Base-by-base conservation (phyloP, 1,139 yeast species). In the Zygoascus sp. region DNA sequence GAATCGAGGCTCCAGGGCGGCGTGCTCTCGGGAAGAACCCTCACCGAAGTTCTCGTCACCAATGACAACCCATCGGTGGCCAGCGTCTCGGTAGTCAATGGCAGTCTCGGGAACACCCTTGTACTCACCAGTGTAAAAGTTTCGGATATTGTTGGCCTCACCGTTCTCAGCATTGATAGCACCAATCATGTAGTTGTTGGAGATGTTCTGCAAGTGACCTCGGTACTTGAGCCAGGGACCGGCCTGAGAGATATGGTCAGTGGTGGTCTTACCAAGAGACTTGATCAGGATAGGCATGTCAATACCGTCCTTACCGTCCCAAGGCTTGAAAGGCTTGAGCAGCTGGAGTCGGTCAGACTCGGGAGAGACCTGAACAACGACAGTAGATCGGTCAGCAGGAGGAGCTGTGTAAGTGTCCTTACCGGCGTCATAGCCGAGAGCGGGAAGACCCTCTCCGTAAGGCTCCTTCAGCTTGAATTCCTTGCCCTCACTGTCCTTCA, bases 141-240 rank as follows among this genome's bases (percentile, higher is more conserved):
- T 88, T 79, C 79, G 85, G 62, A 92, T 80, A 66, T 77, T 76
- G 85, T 92, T 92, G 60, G 95, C 96, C 79, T 92, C 89, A 62
- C 83, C 88, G 74, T 92, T 92, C 77, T 86, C 97, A 66, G 90
- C 92, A 74, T 92, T 92, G 69, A 81, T 89, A 61, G 97, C 98
- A 77, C 98, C 98, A 79, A 92, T 92, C 97, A 92, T 89, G 77
- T 90, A 89, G 80, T 92, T 92, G 80, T 90, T 88, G 65, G 97
- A 89, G 69, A 92, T 92, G 83, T 92, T 92, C 77, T 89, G 94
- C 76, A 92, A 80, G 78, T 92, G 98, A 77, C 98, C 98, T 80
- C 97, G 88, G 95, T 92, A 92, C 79, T 92, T 92, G 80, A 92
- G 87, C 98, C 98, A 92, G 69, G 97, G 97, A 76, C 98, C 98